Base-by-base conservation (phyloP, 768 basidiomycete genomes). In the Leccinum subtestaceum region DNA sequence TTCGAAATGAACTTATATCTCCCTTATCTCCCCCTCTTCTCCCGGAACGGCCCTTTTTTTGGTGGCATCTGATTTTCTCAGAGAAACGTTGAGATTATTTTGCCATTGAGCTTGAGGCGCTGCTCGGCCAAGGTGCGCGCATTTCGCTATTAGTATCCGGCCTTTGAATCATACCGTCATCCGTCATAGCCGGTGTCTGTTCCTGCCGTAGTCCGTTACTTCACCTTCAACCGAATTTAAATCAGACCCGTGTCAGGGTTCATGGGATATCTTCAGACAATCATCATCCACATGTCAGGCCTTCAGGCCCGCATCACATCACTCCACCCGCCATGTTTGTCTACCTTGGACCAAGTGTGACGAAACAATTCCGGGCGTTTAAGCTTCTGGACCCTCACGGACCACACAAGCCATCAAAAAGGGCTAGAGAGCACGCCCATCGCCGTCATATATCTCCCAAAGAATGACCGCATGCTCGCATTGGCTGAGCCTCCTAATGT, bases 61-160 rank as follows among this genome's bases (percentile, higher is more conserved):
- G 31, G 48, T 48, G 53, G 27, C 40, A 12, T 29, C 23, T 11
- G 7, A 31, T 38, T 45, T 57, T 56, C 45, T 54, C 53, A 52
- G 21, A n/a, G 29, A 15, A 23, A 9, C 21, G 23, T 4, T 62
- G 62, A 58, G 70, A 43, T 51, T 45, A 70, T 71, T 71, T 69
- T 40, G 70, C 70, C 54, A 71, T 73, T 70, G 55, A 60, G 1
- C 6, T 32, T 2, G 29, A 12, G 4, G 10, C 15, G 15, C 19
- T 13, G 38, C 27, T 38, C 48, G 5, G 45, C 50, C 34, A 29
- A 21, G 6, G 6, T 71, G 70, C 60, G 70, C 54, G 59, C 51
- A 69, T 72, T 71, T 72, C 3, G 70, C 70, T 25, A 72, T 70
- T 67, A 56, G 51, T 1, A 34, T 34, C 32, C 45, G 1, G 21